Evolutionary conservation across 208 protist genomes (phyloP).

Genomic region (Angomonas deanei): DNA sequence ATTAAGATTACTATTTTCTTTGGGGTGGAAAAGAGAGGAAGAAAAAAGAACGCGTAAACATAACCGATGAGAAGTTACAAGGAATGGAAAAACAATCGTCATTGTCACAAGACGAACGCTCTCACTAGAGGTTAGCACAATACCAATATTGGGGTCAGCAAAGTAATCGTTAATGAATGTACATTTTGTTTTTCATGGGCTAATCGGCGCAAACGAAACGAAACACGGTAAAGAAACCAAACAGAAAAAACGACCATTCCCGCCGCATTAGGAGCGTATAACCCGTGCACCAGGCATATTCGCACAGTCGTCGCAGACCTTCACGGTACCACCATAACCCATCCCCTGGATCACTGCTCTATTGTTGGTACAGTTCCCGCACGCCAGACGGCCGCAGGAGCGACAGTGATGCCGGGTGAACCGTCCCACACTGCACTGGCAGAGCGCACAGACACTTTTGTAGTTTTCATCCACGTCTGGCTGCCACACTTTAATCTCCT

Average conservation of each 20-base stretch:
- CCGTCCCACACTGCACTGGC: conserved; percentile 48
- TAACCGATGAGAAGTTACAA: too few species aligned
- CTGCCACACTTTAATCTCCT: conserved; percentile 73
- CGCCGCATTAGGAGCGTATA: neutral
- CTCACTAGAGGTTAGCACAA: too few species aligned
- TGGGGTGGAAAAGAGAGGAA: neutral
- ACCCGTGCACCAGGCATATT: conserved; percentile 7
- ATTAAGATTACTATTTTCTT: neutral
- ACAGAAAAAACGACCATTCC: too few species aligned
- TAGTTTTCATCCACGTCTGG: conserved; percentile 45
- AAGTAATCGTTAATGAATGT: too few species aligned
- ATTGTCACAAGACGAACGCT: too few species aligned
- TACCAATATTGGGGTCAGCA: too few species aligned
- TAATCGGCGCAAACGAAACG: too few species aligned
- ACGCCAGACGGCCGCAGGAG: conserved; percentile 74
- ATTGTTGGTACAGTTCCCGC: conserved; percentile 50
- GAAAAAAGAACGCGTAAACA: neutral
- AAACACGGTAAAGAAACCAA: too few species aligned
- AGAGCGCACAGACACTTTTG: conserved; percentile 49
- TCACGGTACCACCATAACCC: conserved; percentile 56
- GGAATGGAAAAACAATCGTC: too few species aligned
- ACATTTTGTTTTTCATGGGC: too few species aligned
- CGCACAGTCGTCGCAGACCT: conserved; percentile 80
- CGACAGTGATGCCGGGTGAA: conserved; percentile 86
- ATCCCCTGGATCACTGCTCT: conserved; percentile 49